phyloP scores from a whole-genome alignment of 495 filamentous ascomycete genomes.

The Annulohypoxylon moriforme region DNA sequence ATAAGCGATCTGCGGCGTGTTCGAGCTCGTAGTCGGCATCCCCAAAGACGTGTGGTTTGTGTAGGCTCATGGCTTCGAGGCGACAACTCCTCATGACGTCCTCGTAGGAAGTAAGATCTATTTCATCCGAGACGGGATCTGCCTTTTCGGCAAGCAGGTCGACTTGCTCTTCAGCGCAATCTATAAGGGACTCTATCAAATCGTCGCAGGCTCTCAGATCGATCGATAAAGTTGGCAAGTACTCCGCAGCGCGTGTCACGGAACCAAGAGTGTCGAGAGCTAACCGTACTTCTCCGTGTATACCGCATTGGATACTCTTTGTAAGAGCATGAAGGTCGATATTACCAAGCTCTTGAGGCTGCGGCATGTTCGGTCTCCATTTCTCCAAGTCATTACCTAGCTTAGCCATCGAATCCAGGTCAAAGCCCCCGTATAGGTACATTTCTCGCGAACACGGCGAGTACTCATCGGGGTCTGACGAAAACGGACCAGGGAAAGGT shows the following conservation, averaged over 20 bases:
- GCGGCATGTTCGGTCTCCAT: constrained; percentile 77
- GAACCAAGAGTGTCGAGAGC: constrained; percentile 86
- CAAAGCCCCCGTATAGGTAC: constrained; percentile 72
- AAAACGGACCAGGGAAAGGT: constrained; percentile 51
- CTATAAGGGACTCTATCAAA: constrained; percentile 84
- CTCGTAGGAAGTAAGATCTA: constrained; percentile 85
- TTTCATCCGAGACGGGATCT: constrained; percentile 83
- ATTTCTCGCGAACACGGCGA: constrained; percentile 72
- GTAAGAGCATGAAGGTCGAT: constrained; percentile 94
- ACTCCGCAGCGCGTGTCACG: constrained; percentile 70
- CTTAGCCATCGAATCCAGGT: constrained; percentile 68
- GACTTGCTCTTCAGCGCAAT: constrained; percentile 89
- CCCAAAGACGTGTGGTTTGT: constrained; percentile 78
- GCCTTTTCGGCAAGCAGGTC: constrained; percentile 83
- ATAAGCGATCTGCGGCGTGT: constrained; percentile 83
- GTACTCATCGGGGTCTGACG: constrained; percentile 59
- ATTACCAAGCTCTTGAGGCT: constrained; percentile 80
- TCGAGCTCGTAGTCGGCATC: constrained; percentile 84
- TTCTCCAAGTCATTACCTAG: constrained; percentile 71
- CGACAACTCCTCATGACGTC: constrained; percentile 83
- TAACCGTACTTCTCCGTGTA: constrained; percentile 85
- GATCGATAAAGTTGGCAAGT: constrained; percentile 61
- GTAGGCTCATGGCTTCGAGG: constrained; percentile 73
- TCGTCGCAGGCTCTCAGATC: constrained; percentile 83
- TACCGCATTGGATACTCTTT: constrained; percentile 90